Evolutionary conservation across 768 basidiomycete species (phyloP).

Genomic region (Lentinula lateritia): DNA sequence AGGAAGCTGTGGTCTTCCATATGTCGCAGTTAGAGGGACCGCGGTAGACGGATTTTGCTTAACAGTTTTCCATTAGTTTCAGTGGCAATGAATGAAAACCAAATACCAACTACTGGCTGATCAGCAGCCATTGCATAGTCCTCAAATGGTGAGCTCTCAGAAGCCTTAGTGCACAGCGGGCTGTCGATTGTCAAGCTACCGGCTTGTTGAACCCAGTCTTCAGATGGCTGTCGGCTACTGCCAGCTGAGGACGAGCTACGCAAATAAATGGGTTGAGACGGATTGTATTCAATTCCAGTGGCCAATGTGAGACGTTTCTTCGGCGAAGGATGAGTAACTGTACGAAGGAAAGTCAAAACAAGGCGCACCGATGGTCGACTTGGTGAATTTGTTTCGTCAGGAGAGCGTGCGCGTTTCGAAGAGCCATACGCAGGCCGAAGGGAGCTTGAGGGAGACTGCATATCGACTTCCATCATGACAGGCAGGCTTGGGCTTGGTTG

Average conservation of each 20-base stretch:
- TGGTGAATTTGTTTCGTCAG: slow-evolving; percentile 35
- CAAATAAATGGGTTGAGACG: slow-evolving; percentile 8
- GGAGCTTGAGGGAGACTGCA: slow-evolving; percentile 38
- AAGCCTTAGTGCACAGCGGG: slow-evolving; percentile 21
- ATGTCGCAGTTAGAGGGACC: neutral
- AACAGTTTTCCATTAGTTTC: neutral
- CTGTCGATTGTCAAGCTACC: slow-evolving; percentile 62
- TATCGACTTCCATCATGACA: slow-evolving; percentile 54
- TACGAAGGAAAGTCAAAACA: neutral
- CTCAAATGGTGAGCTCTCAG: neutral
- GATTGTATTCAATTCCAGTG: slow-evolving; percentile 14
- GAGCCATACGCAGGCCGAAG: slow-evolving; percentile 28
- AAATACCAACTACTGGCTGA: slow-evolving; percentile 12
- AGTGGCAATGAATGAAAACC: neutral
- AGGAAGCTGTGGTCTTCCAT: slow-evolving; percentile 11
- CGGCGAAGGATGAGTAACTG: neutral
- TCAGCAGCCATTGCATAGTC: slow-evolving; percentile 7
- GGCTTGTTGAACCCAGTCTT: slow-evolving; percentile 75
- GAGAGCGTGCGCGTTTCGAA: slow-evolving; percentile 58
- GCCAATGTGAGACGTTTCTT: slow-evolving; percentile 59
- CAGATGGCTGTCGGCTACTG: slow-evolving; percentile 41
- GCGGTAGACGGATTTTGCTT: neutral
- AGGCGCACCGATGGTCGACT: slow-evolving; percentile 50
- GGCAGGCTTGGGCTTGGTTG: slow-evolving; percentile 11
- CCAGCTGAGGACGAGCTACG: slow-evolving; percentile 21